Evolutionary conservation across 192 early-diverging fungal species (phyloP), one percentile per base, ranked within the genome.

Genomic region (Backusella parvicylindrica): DNA sequence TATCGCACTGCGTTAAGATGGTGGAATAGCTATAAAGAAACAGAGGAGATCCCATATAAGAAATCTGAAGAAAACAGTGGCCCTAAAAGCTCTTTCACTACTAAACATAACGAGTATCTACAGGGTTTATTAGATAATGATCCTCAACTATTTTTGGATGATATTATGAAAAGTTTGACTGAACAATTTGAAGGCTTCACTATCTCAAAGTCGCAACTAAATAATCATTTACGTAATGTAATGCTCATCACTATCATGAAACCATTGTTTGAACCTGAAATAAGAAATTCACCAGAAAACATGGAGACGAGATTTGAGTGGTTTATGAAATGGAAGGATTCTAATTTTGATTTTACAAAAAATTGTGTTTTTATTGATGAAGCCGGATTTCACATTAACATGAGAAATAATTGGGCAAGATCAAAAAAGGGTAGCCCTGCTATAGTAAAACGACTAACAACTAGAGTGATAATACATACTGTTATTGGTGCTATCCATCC

Each of bases 181-280:
- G 68, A 69, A n/a, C 68, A 37, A 43, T 69, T 69, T 47, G 68
- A 69, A n/a, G n/a, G n/a, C n/a, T n/a, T n/a, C n/a, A n/a, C n/a
- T n/a, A n/a, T n/a, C n/a, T n/a, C n/a, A n/a, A n/a, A n/a, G n/a
- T n/a, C n/a, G n/a, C n/a, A n/a, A n/a, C n/a, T n/a, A n/a, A n/a
- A n/a, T n/a, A n/a, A n/a, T n/a, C 32, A 66, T 66, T 66, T 66
- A 66, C 23, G 8, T 26, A 66, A 66, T 28, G 33, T 31, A 28
- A 66, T 68, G 33, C 36, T 37, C 36, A 37, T 37, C 36, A 37
- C 36, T 37, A 37, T 37, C 36, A 37, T 37, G 36, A 37, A 37
- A 37, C 49, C 49, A 50, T 50, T n/a, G 12, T 50, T 50, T 21
- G 49, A 50, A 50, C 49, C 49, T 50, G 49, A 50, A 50, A 21